A percentile compares a stretch with the other conserved stretches of the same genome.
phyloP scores from a whole-genome alignment of 139 green algal species.

The Tetratostichococcus sp. region DNA sequence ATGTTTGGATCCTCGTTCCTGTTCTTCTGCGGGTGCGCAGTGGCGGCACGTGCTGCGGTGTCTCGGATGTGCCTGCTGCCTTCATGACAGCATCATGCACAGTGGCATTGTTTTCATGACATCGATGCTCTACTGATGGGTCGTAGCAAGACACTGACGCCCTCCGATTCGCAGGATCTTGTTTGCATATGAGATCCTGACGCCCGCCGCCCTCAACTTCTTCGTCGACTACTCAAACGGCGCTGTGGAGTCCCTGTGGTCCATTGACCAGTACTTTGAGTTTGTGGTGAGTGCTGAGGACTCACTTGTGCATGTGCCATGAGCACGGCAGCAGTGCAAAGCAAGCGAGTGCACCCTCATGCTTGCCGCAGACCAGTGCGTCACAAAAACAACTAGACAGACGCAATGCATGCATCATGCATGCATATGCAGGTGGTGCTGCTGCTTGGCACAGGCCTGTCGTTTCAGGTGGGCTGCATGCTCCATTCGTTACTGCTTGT shows the following conservation, averaged over 20 bases:
- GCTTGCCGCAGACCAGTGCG: too few species aligned
- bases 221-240: conserved; percentile 95
- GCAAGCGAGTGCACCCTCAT: too few species aligned
- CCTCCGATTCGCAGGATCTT: conserved; percentile 70
- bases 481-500: neutral
- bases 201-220: conserved; percentile 94
- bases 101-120: too few species aligned
- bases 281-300: conserved; percentile 77
- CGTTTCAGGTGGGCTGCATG: conserved; percentile 90
- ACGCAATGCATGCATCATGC: too few species aligned
- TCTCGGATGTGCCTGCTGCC: too few species aligned
- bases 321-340: too few species aligned
- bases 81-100: too few species aligned
- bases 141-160: too few species aligned
- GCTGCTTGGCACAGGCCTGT: conserved; percentile 92
- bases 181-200: conserved; percentile 95
- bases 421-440: conserved; percentile 51
- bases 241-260: conserved; percentile 97
- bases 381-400: too few species aligned
- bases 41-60: too few species aligned
- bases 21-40: conserved; percentile 84
- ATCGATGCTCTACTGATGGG: too few species aligned
- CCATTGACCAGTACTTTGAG: conserved; percentile 99
- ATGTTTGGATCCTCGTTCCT: conserved; percentile 93
- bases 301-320: too few species aligned